phyloP scores from a whole-genome alignment of 208 protist genomes.

The Acanthamoeba royreba region DNA sequence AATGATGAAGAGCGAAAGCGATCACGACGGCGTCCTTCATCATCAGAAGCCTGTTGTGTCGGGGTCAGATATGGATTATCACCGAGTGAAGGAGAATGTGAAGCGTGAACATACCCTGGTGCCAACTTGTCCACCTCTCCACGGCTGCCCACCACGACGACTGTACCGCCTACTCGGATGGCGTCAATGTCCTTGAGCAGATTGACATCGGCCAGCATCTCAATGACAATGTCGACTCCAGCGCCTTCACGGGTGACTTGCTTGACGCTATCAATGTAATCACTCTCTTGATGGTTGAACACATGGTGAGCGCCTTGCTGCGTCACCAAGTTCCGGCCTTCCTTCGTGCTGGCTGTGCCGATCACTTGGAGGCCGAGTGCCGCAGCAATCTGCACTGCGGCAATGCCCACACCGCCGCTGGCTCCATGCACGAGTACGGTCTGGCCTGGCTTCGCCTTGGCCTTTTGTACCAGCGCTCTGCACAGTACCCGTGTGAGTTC shows the following conservation, averaged over 20 bases:
- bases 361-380: neutral
- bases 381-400: neutral
- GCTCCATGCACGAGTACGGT: neutral
- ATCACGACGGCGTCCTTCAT: neutral
- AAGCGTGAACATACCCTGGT: neutral
- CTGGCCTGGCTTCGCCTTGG: slow-evolving; percentile 46
- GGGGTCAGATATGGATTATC: too few species aligned
- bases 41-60: slow-evolving; percentile 27
- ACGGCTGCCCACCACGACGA: slow-evolving; percentile 48
- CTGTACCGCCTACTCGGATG: neutral
- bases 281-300: slow-evolving; percentile 46
- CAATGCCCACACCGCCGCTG: neutral
- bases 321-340: slow-evolving; percentile 11
- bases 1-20: neutral
- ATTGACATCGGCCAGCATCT: slow-evolving; percentile 60
- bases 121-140: neutral
- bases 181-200: slow-evolving; percentile 45
- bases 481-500: too few species aligned
- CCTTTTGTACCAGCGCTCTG: neutral
- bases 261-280: slow-evolving; percentile 16
- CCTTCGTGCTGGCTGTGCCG: slow-evolving; percentile 48
- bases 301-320: slow-evolving; percentile 8
- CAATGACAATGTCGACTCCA: slow-evolving; percentile 46
- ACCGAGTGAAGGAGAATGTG: too few species aligned
- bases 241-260: neutral